phyloP scores from a whole-genome alignment of 306 rosid genomes.

The Coriaria nepalensis region DNA sequence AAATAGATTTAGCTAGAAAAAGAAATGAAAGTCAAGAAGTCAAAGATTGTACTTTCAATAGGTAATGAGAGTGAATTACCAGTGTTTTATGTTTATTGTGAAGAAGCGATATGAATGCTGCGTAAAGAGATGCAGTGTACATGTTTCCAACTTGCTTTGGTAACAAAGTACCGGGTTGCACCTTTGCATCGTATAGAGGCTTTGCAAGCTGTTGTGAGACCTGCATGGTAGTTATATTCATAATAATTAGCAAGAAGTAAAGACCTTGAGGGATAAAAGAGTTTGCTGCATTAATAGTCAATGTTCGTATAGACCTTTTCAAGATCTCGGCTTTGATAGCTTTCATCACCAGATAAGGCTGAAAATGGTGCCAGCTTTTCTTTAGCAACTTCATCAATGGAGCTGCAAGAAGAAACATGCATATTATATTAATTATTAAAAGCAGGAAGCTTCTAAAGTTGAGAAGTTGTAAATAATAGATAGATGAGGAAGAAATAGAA shows the following conservation, averaged over 20 bases:
- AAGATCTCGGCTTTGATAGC: conserved; percentile 94
- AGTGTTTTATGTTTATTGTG: conserved; percentile 60
- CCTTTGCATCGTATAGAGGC: conserved; percentile 69
- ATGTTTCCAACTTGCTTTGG: conserved; percentile 98
- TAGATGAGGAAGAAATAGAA: conserved; percentile 9
- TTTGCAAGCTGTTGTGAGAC: conserved; percentile 82
- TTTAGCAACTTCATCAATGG: conserved; percentile 52
- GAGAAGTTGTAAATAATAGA: conserved; percentile 7
- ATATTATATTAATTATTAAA: too few species aligned
- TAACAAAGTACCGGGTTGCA: conserved; percentile 76
- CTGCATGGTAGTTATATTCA: conserved; percentile 25
- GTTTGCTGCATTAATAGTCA: neutral
- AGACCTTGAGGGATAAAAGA: conserved; percentile 1
- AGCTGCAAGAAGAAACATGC: conserved; percentile 34
- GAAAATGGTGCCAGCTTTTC: conserved; percentile 75
- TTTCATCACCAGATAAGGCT: conserved; percentile 60
- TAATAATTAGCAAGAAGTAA: conserved; percentile 12
- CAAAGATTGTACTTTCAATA: conserved; percentile 2
- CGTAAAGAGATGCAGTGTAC: conserved; percentile 99
- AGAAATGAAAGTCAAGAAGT: conserved; percentile 1
- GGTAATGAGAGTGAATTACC: conserved; percentile 35
- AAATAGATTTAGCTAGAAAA: neutral
- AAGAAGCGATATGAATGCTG: conserved; percentile 84
- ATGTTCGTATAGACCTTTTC: conserved; percentile 53
- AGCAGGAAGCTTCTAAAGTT: conserved; percentile 1